Base-by-base conservation (phyloP, 345 rosid species). In the Firmiana major region DNA sequence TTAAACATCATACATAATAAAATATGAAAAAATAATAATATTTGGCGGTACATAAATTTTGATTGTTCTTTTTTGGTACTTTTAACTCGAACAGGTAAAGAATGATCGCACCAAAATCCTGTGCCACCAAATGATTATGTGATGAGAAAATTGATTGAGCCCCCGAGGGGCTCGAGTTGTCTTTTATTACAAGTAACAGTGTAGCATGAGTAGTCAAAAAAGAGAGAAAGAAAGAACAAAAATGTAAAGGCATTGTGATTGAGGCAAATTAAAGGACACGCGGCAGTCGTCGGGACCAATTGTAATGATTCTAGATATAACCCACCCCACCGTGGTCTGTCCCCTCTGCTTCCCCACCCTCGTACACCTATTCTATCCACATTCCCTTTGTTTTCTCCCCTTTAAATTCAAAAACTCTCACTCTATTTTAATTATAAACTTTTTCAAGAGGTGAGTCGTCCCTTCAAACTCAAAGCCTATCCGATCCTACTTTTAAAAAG, bases 91-190 rank as follows among this genome's bases (percentile, higher is more conserved):
- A n/a, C n/a, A n/a, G n/a, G n/a, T n/a, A n/a, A n/a, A n/a, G 46
- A 9, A 43, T 9, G 49, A 46, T 0, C 48, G 63, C 24, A 38
- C 10, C 16, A 43, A 68, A 69, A 31, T 7, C 8, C 13, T 0
- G 13, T 66, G 53, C 48, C 48, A 43, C 48, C 2, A 9, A 40
- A 10, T 43, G 0, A 43, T 46, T 13, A 46, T 46, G 49, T 10
- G 49, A 46, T 46, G 49, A 46, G 15, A 2, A 43, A 9, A 8
- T 0, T 1, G 13, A 19, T 0, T 38, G 62, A 48, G 55, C 55
- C 63, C 78, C 51, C 31, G 51, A 69, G 75, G 72, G 82, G 83
- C 63, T 81, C 74, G 77, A 78, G 54, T 78, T 80, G 81, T 80
- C 75, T 6, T 40, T n/a, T 40, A 9, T 16, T 74, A 5, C 40